Evolutionary conservation across 495 filamentous ascomycete species (phyloP).

Genomic region (Hyaloscypha bicolor): DNA sequence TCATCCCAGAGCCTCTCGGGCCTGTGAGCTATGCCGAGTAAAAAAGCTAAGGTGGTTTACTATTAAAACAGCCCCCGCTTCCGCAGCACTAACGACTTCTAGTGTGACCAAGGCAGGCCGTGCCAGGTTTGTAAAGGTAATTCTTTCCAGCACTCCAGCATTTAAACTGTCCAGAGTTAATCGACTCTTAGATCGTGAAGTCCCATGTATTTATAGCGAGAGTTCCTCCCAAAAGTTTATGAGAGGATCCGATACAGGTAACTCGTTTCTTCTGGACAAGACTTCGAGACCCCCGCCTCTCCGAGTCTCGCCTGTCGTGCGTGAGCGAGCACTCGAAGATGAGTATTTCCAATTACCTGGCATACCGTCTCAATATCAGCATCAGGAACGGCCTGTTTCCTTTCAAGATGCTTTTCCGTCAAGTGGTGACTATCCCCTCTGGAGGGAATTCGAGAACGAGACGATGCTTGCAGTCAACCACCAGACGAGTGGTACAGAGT

Average conservation of each 20-base stretch:
- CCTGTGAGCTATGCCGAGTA: not conserved
- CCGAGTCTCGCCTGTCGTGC: not conserved
- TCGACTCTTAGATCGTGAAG: not conserved
- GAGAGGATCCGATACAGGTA: not conserved
- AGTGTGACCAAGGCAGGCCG: not conserved
- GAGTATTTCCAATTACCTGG: not conserved
- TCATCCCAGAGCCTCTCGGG: not conserved
- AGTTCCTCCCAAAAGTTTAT: not conserved
- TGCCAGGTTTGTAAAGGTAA: not conserved
- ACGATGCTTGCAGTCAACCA: slow-evolving; percentile 3
- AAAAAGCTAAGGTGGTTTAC: not conserved
- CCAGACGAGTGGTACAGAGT: slow-evolving; percentile 9
- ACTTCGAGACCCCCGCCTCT: too few species aligned
- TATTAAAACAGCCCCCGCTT: not conserved
- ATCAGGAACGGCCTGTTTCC: not conserved
- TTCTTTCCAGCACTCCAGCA: not conserved
- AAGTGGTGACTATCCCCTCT: not conserved
- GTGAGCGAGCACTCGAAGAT: not conserved
- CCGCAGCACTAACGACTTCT: not conserved
- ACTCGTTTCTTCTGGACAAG: not conserved
- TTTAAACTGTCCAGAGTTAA: not conserved
- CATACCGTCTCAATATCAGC: not conserved
- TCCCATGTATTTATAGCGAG: not conserved
- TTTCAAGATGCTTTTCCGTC: not conserved
- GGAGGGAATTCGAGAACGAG: not conserved